Conservation (phyloP, 192 early-diverging fungal genomes). For the Martensiomyces pterosporus region DNA sequence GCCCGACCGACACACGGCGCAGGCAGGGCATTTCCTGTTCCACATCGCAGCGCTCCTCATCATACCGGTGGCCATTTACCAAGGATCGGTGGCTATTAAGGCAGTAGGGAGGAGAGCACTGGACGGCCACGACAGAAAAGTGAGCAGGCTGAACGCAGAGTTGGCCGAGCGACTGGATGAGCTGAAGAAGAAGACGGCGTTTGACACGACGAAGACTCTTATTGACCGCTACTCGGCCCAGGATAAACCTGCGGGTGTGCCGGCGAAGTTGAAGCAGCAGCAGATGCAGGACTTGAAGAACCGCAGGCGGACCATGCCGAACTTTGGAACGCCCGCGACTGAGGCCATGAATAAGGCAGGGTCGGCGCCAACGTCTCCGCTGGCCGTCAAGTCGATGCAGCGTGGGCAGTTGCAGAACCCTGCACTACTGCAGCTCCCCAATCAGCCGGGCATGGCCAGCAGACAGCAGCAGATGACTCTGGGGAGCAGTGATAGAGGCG, state of each 20-base stretch:
- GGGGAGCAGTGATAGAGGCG: too few species aligned
- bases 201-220: constrained; percentile 82
- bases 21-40: constrained; percentile 14
- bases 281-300: constrained; percentile 20
- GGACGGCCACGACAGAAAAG: constrained; percentile 17
- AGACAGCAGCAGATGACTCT: neutral
- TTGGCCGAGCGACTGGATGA: constrained; percentile 81
- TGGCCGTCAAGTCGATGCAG: too few species aligned
- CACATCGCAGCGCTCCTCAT: constrained; percentile 18
- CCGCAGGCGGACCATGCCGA: constrained; percentile 38
- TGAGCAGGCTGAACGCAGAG: constrained; percentile 49
- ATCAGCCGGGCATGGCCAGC: neutral
- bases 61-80: constrained; percentile 32
- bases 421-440: too few species aligned
- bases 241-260: neutral
- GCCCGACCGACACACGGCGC: constrained; percentile 27
- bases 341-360: constrained; percentile 74
- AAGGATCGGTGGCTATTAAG: constrained; percentile 27
- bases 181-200: constrained; percentile 92
- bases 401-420: neutral
- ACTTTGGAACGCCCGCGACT: constrained; percentile 70
- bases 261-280: constrained; percentile 5
- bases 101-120: constrained; percentile 19
- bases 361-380: constrained; percentile 54
- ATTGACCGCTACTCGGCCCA: constrained; percentile 78